phyloP scores from a whole-genome alignment of 352 stramenopile species.

The Pythium pectinolyticum region DNA sequence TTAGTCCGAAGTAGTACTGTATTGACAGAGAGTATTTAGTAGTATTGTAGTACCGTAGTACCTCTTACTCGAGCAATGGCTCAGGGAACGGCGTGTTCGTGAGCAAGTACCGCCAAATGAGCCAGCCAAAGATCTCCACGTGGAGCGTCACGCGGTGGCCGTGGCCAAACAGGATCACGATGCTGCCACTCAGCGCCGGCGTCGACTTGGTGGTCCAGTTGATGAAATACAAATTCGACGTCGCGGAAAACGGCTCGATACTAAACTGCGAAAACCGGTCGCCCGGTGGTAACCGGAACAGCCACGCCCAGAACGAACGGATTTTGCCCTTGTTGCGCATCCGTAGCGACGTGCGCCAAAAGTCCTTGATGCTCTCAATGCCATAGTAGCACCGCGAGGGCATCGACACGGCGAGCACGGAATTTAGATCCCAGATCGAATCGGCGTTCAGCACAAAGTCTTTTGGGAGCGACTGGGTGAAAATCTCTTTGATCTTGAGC shows the following conservation, averaged over 20 bases:
- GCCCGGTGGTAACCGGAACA: conserved; percentile 72
- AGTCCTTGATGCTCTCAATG: conserved; percentile 87
- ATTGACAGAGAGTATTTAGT: no score
- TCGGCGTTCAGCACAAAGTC: conserved; percentile 84
- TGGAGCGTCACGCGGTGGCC: conserved; percentile 81
- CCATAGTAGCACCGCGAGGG: conserved; percentile 84
- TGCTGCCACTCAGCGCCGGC: conserved; percentile 64
- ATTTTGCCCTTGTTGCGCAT: conserved; percentile 90
- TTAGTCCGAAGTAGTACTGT: no score
- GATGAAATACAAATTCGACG: conserved; percentile 81
- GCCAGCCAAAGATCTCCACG: conserved; percentile 83
- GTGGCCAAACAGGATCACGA: conserved; percentile 86
- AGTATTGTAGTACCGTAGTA: no score
- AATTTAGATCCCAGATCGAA: conserved; percentile 86
- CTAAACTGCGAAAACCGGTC: conserved; percentile 77
- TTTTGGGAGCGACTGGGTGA: conserved; percentile 81
- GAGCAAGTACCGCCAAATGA: conserved; percentile 85
- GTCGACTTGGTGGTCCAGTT: conserved; percentile 84
- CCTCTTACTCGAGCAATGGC: conserved; percentile 43
- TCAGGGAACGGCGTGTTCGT: conserved; percentile 83
- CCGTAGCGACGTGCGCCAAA: conserved; percentile 78
- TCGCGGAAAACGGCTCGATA: conserved; percentile 71
- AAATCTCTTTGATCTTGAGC: conserved; percentile 88
- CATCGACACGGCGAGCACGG: conserved; percentile 82
- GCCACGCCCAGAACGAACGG: conserved; percentile 83